Base-by-base conservation (phyloP, 176 grass and related monocot genomes). In the Raddia guianensis region DNA sequence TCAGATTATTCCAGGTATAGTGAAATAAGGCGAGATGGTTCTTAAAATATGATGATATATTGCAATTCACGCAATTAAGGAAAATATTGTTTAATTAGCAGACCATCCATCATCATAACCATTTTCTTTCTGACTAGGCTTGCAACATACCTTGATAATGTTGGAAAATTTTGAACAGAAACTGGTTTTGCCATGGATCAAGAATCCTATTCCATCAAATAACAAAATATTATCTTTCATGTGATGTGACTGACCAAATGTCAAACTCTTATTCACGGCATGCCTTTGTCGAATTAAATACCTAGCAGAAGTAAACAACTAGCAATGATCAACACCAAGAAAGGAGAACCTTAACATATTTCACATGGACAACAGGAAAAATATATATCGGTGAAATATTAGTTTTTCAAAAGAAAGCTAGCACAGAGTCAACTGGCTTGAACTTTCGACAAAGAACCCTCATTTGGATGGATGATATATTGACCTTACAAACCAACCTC, bases 101-200 rank as follows among this genome's bases (percentile, higher is more conserved):
- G 20, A 40, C 40, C 34, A 27, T 62, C 19, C 33, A 53, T 61
- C 12, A 62, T 19, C 5, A 61, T 49, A 33, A 50, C 19, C 75
- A 74, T 9, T 15, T 52, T 57, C 35, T 63, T 63, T 68, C 65
- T 64, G 33, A 70, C 51, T 76, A 58, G 37, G n/a, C 9, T 77
- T 66, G 62, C 43, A 58, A 65, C 73, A 68, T 83, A 92, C 92
- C 95, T 92, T 98, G 78, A 92, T 85, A 57, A 94, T 79, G 74
- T 78, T 94, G 12, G 81, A 94, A 91, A 92, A 89, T 87, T 94
- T 98, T 37, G 86, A 87, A 80, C 78, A 94, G 77, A 94, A 94
- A 52, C 74, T 82, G 60, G 78, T 70, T 92, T 94, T 98, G 32
- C 95, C 92, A 1, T 92, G 83, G 66, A 98, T 77, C 83, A 98